Base-by-base conservation (phyloP, 2,329 filamentous ascomycete genomes). In the Hypoxylon sp. region DNA sequence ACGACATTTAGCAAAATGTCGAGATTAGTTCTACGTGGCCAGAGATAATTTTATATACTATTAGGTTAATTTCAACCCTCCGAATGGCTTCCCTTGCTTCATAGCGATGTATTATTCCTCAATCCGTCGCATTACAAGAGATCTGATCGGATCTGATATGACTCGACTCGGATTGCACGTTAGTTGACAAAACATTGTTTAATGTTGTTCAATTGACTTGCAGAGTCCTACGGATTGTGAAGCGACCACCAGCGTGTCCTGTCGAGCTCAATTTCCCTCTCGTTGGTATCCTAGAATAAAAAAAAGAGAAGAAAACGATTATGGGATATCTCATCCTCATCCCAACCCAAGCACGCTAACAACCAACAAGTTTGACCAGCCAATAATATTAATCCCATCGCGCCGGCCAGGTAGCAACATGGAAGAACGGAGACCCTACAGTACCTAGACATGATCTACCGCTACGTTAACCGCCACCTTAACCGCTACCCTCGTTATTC, bases 401-500 rank as follows among this genome's bases (percentile, higher is more conserved):
- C 11, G 8, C 14, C 33, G 2, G 4, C 9, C n/a, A 16, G 12
- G 26, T 18, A 28, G 12, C 45, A 16, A 48, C 42, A 14, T 22
- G 16, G 18, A 26, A 26, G 24, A 6, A 44, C 32, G 2, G 14
- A 36, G 32, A 36, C 32, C 32, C 32, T 36, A 6, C 12, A 36
- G 32, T n/a, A n/a, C 32, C 14, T n/a, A n/a, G 14, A n/a, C 6
- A 36, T 14, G 14, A 36, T 16, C n/a, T n/a, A n/a, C 32, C 32
- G 4, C 32, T 14, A 14, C n/a, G n/a, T n/a, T n/a, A n/a, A n/a
- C n/a, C n/a, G n/a, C 9, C 36, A 3, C 16, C 16, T 58, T 50
- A 63, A 53, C 54, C 54, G 26, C 38, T 66, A 22, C 46, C 82
- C 49, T 87, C 85, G 61, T 89, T 85, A 45, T 61, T 52, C 79